phyloP scores from a whole-genome alignment of 2,329 filamentous ascomycete genomes.

The Botrytis pseudocinerea region DNA sequence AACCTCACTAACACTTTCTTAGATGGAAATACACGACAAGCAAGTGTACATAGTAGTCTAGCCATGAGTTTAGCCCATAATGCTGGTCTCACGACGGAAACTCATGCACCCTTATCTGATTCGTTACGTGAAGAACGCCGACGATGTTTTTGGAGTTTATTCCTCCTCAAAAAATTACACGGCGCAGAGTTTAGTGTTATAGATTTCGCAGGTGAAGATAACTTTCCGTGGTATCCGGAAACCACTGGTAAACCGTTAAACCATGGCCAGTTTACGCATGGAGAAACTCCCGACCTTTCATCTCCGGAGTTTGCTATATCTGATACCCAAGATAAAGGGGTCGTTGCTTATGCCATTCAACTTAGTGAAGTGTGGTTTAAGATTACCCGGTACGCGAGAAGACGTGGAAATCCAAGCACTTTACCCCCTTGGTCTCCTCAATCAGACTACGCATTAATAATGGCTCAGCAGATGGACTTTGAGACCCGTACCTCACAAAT shows the following conservation, averaged over 20 bases:
- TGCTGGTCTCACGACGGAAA: slow-evolving; percentile 47
- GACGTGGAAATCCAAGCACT: slow-evolving; percentile 46
- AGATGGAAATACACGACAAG: slow-evolving; percentile 49
- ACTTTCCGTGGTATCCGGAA: slow-evolving; percentile 44
- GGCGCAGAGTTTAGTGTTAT: slow-evolving; percentile 41
- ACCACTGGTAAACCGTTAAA: slow-evolving; percentile 39
- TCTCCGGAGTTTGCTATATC: slow-evolving; percentile 27
- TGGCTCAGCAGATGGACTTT: slow-evolving; percentile 52
- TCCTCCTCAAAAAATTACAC: slow-evolving; percentile 38
- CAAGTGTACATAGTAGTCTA: slow-evolving; percentile 47
- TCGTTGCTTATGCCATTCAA: slow-evolving; percentile 49
- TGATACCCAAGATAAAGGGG: slow-evolving; percentile 42
- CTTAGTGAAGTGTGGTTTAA: slow-evolving; percentile 52
- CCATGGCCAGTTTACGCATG: slow-evolving; percentile 24
- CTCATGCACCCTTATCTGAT: slow-evolving; percentile 25
- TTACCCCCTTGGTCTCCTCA: slow-evolving; percentile 51
- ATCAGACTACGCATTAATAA: slow-evolving; percentile 53
- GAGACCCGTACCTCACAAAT: slow-evolving; percentile 53
- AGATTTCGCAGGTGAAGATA: slow-evolving; percentile 42
- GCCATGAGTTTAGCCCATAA: slow-evolving; percentile 49
- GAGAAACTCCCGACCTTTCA: slow-evolving; percentile 15
- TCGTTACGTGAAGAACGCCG: slow-evolving; percentile 38
- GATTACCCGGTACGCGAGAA: slow-evolving; percentile 49
- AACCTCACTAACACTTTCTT: neutral
- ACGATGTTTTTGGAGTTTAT: slow-evolving; percentile 42